These are phyloP conservation scores for Puccinia horiana DNA, from an alignment of 1,284 basidiomycete genomes.

Conservation along the genomic window DNA sequence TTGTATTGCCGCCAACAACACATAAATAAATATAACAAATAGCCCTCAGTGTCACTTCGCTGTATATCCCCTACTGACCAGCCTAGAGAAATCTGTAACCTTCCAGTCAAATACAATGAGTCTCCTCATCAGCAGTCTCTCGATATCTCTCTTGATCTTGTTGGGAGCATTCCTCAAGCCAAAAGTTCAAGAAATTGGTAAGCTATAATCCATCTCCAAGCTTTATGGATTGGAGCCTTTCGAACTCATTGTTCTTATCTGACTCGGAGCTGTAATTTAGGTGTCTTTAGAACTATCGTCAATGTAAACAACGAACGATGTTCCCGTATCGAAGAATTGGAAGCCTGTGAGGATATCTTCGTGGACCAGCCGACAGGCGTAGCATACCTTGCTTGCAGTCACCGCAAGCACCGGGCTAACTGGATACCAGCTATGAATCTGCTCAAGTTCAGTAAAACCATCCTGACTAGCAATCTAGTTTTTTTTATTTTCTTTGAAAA, in stretches of 20 bases:
- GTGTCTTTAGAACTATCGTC: slow-evolving; percentile 29
- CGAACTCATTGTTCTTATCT: slow-evolving; percentile 1
- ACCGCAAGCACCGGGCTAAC: slow-evolving; percentile 6
- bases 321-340: slow-evolving; percentile 28
- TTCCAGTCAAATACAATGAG: slow-evolving; percentile 5
- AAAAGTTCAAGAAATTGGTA: slow-evolving; percentile 20
- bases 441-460: slow-evolving; percentile 39
- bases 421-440: slow-evolving; percentile 40
- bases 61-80: too few species aligned
- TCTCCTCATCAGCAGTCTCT: neutral
- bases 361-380: slow-evolving; percentile 21
- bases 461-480: neutral
- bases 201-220: neutral
- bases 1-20: too few species aligned
- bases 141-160: neutral
- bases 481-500: neutral
- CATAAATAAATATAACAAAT: too few species aligned
- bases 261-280: neutral
- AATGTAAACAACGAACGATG: slow-evolving; percentile 43
- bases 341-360: slow-evolving; percentile 48
- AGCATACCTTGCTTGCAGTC: slow-evolving; percentile 47
- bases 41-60: too few species aligned
- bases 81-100: neutral
- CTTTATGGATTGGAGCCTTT: neutral
- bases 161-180: slow-evolving; percentile 17